Percentiles rank a stretch among this genome's conserved stretches.
These are phyloP conservation scores for Vigna hirtella DNA, from an alignment of 306 rosid species.

Conservation along the genomic window DNA sequence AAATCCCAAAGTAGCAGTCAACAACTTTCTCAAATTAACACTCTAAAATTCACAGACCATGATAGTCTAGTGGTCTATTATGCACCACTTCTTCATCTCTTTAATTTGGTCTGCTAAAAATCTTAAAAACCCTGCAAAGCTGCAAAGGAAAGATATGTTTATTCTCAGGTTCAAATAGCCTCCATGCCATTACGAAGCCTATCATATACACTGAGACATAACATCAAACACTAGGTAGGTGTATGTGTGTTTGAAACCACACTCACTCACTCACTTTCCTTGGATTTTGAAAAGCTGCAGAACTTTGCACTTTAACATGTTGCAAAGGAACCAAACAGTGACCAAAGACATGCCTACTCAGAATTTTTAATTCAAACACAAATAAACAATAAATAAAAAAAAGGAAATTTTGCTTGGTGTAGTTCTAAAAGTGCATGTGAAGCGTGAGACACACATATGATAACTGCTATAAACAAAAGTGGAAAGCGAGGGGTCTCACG, in stretches of 20 bases:
- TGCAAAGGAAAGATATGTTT: constrained; percentile 56
- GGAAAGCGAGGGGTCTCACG: constrained; percentile 47
- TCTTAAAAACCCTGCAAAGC: constrained; percentile 49
- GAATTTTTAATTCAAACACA: constrained; percentile 48
- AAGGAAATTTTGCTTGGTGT: not conserved
- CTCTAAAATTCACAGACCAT: constrained; percentile 44
- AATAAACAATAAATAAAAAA: too few species aligned
- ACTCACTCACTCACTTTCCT: constrained; percentile 36
- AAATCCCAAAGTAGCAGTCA: constrained; percentile 47
- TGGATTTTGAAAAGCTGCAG: constrained; percentile 51
- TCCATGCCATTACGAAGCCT: constrained; percentile 35
- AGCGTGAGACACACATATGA: constrained; percentile 43
- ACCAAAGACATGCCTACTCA: constrained; percentile 55
- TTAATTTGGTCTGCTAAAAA: constrained; percentile 41
- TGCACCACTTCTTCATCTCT: constrained; percentile 14
- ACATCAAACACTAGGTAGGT: constrained; percentile 33
- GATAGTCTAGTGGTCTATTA: constrained; percentile 48
- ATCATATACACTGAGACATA: constrained; percentile 30
- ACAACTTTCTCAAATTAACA: constrained; percentile 40
- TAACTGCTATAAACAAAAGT: constrained; percentile 48
- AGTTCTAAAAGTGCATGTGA: constrained; percentile 35
- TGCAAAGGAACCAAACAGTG: constrained; percentile 45
- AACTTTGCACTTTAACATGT: constrained; percentile 57
- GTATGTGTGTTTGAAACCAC: too few species aligned
- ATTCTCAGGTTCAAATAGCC: not conserved